Conservation (phyloP, 2,329 filamentous ascomycete species). For the Lasiodiplodia gonubiensis region DNA sequence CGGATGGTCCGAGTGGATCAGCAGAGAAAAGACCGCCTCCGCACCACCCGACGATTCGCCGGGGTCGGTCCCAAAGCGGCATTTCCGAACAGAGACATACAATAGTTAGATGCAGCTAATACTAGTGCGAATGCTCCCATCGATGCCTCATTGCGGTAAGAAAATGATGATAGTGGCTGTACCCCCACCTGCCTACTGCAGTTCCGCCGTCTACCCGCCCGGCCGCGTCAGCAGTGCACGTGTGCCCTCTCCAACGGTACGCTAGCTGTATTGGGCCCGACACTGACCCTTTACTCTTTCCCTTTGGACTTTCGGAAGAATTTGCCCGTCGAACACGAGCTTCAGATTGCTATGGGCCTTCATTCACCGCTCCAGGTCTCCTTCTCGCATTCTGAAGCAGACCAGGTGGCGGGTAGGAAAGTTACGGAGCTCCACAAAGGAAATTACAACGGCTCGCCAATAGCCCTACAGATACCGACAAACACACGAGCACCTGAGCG, state of each 20-base stretch:
- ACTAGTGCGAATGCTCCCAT: background rate
- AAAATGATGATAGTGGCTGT: background rate
- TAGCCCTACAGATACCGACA: background rate
- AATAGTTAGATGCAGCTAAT: too few relatives aligned
- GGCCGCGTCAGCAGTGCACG: constrained; percentile 2
- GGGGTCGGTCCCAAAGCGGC: background rate
- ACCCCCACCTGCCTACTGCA: background rate
- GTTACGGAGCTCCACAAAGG: too few relatives aligned
- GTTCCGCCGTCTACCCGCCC: background rate
- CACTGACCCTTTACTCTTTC: background rate
- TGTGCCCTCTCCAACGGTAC: background rate
- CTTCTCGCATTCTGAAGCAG: too few relatives aligned
- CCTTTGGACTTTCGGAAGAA: too few relatives aligned
- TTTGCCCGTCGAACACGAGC: too few relatives aligned
- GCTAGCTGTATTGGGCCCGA: background rate
- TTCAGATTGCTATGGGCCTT: too few relatives aligned
- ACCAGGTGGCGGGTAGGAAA: too few relatives aligned
- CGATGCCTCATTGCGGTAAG: background rate
- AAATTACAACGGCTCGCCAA: too few relatives aligned
- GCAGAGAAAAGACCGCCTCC: background rate
- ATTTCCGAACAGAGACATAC: too few relatives aligned
- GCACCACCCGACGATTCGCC: background rate
- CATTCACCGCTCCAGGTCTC: too few relatives aligned
- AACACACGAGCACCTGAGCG: background rate
- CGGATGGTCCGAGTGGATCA: background rate